Conservation (phyloP, 2,329 filamentous ascomycete species). For the Sporothrix brasiliensis region DNA sequence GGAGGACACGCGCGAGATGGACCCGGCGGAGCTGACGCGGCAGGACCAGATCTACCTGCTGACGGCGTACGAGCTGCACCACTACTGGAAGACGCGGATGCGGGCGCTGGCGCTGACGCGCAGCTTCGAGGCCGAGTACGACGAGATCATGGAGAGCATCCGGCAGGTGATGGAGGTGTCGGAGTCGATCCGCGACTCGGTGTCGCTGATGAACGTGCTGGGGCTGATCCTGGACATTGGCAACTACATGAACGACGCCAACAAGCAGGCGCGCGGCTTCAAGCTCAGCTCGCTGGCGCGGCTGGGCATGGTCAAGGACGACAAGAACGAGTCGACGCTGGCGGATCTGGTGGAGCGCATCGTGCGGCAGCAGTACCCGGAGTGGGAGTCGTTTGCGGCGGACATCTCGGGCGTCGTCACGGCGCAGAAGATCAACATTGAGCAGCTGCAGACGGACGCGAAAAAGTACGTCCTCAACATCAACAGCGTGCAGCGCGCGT, state of each 20-base stretch:
- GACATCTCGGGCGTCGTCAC: constrained; percentile 80
- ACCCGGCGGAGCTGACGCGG: constrained; percentile 83
- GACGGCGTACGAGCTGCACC: constrained; percentile 90
- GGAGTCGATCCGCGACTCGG: constrained; percentile 86
- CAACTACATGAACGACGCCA: constrained; percentile 99
- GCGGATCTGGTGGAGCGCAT: constrained; percentile 96
- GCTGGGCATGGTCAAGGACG: constrained; percentile 96
- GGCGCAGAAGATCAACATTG: constrained; percentile 90
- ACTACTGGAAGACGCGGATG: constrained; percentile 99
- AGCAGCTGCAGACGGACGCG: constrained; percentile 84
- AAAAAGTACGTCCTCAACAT: constrained; percentile 94
- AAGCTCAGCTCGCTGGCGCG: constrained; percentile 93
- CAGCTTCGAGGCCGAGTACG: constrained; percentile 85
- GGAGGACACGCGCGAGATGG: constrained; percentile 77
- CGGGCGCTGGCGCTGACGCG: constrained; percentile 82
- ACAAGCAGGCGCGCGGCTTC: constrained; percentile 97
- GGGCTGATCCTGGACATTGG: constrained; percentile 96
- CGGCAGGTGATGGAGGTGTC: constrained; percentile 84
- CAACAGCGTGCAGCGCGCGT: constrained; percentile 85
- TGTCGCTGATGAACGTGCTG: constrained; percentile 92
- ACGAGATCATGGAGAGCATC: constrained; percentile 84
- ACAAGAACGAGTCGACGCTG: constrained; percentile 96
- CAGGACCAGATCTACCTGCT: constrained; percentile 95
- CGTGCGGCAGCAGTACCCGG: constrained; percentile 91
- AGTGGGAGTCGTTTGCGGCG: constrained; percentile 86